Percentiles rank a stretch among this genome's conserved stretches.
These are phyloP conservation scores for Tetradesmus obliquus DNA, from an alignment of 139 green algal genomes.

Conservation along the genomic window DNA sequence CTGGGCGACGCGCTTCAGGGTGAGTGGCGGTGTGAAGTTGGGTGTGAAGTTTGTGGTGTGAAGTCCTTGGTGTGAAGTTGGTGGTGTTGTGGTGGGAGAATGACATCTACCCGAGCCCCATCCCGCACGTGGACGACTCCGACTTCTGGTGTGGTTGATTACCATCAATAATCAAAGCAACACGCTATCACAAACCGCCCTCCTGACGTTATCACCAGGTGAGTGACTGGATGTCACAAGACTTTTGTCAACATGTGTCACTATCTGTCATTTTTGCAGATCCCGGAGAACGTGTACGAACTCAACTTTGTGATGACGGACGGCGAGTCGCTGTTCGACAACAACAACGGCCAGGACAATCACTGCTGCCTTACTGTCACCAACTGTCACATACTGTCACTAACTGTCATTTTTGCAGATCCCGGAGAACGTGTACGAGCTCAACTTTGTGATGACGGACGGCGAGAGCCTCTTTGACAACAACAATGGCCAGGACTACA, in stretches of 20 bases:
- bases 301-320: constrained; percentile 88
- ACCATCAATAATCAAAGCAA: no score
- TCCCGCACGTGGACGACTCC: constrained; percentile 52
- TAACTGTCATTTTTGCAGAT: constrained; percentile 42
- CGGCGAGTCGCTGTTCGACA: constrained; percentile 53
- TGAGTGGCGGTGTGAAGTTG: constrained; percentile 77
- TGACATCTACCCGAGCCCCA: constrained; percentile 50
- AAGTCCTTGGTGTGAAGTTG: no score
- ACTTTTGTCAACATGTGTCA: no score
- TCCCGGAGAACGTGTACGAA: constrained; percentile 79
- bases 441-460: constrained; percentile 88
- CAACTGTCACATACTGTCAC: no score
- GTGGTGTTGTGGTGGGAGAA: no score
- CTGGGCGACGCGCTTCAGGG: constrained; percentile 51
- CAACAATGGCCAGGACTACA: constrained; percentile 77
- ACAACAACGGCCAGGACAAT: constrained; percentile 71
- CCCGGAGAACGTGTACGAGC: constrained; percentile 76
- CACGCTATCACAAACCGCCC: no score
- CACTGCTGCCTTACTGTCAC: no score
- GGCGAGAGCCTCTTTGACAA: constrained; percentile 56
- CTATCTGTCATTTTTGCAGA: not conserved
- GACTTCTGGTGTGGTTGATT: constrained; percentile 63
- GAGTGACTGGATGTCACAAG: no score
- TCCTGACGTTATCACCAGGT: no score
- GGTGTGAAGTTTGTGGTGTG: constrained; percentile 25